These are phyloP conservation scores for Gentiana dahurica DNA, from an alignment of 257 asterid species.

Conservation along the genomic window DNA sequence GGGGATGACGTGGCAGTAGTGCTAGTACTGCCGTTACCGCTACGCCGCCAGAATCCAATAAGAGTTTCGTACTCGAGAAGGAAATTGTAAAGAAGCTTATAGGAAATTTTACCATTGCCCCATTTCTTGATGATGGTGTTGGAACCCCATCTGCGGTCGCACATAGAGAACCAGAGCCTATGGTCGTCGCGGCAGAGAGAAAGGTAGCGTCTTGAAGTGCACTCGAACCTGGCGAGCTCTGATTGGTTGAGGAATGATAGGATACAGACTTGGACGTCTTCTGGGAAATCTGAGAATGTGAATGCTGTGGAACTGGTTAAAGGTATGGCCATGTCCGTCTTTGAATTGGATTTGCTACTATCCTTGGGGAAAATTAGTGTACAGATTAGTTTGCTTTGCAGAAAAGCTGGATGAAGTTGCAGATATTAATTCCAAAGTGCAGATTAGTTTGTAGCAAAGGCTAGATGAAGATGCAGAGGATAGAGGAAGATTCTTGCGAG, in stretches of 20 bases:
- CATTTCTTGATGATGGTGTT: constrained; percentile 62
- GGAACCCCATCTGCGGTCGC: constrained; percentile 89
- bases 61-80: constrained; percentile 56
- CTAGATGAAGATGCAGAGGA: background rate
- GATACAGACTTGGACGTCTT: constrained; percentile 83
- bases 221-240: constrained; percentile 58
- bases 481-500: constrained; percentile 7
- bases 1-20: constrained; percentile 13
- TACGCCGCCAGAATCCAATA: constrained; percentile 87
- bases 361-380: background rate
- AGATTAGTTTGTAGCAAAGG: background rate
- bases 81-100: constrained; percentile 42
- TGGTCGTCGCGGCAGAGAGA: constrained; percentile 62
- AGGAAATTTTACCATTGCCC: constrained; percentile 55
- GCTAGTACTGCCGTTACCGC: constrained; percentile 23
- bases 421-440: no score
- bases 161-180: constrained; percentile 79
- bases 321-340: no score
- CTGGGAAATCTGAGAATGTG: constrained; percentile 79
- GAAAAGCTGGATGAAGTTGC: no score
- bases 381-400: no score
- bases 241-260: constrained; percentile 63
- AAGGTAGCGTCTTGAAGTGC: constrained; percentile 57
- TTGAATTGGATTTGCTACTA: background rate
- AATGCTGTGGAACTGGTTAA: background rate